A percentile compares a stretch with the other conserved stretches of the same genome.
Evolutionary conservation across 192 early-diverging fungal genomes (phyloP).

Genomic region (Mortierella alpina): DNA sequence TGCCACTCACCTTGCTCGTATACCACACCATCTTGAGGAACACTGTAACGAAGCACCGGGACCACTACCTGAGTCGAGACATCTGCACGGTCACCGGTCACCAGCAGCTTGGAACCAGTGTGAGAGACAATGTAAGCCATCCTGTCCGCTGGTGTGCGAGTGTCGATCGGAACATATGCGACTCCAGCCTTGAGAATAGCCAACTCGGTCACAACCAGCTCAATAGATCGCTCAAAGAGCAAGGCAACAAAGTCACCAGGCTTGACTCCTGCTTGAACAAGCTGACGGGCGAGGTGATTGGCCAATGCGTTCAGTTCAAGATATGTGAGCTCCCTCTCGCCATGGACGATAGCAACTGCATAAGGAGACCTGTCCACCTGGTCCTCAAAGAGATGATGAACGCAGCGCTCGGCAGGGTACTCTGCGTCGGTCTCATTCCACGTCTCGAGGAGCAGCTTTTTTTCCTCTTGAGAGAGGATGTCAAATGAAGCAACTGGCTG

Average conservation of each 20-base stretch:
- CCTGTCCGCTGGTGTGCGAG: conserved; percentile 27
- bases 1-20: no score
- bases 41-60: no score
- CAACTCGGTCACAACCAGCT: conserved; percentile 17
- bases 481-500: background rate
- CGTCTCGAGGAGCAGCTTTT: background rate
- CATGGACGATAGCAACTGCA: conserved; percentile 10
- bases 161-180: conserved; percentile 35
- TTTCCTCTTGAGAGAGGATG: background rate
- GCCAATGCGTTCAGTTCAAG: background rate
- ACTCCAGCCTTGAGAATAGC: conserved; percentile 45
- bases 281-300: background rate
- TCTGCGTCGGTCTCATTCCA: background rate
- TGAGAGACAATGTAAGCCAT: conserved; percentile 26
- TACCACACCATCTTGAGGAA: no score
- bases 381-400: conserved; percentile 8
- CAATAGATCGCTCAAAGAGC: background rate
- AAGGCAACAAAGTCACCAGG: background rate
- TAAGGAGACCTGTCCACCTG: conserved; percentile 2
- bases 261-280: background rate
- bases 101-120: background rate
- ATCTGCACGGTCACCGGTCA: no score
- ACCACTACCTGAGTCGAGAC: no score
- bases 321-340: background rate
- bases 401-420: background rate